Evolutionary conservation across 164 flowering plant species (phyloP), one percentile per base, ranked within the genome.

Genomic region (Pachysandra terminalis): DNA sequence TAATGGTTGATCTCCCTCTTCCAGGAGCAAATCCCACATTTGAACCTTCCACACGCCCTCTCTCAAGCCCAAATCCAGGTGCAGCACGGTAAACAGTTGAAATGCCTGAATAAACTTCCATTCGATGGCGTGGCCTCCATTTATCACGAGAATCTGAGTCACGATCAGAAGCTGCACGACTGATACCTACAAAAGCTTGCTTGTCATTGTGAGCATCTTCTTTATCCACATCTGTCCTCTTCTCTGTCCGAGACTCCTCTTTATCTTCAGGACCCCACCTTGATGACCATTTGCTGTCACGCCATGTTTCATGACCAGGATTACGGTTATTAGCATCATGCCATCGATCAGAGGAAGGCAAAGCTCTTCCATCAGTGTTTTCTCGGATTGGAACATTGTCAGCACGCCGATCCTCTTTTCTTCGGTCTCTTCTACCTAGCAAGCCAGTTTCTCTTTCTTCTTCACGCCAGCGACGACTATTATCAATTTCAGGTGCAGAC

Each of bases 201-300:
- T 64, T 81, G 52, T 90, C 98, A 81, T 8, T 70, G 26, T 75
- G 88, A 69, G 74, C 37, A 54, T 90, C 95, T 61, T 91, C 97
- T 78, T 87, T 91, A 67, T 91, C 95, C 6, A 49, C 63, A 63
- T 87, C 90, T 0, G 68, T 51, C 75, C 72, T 87, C 78, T 82
- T 90, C 65, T 91, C 97, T 57, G 69, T 59, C 64, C 90, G 86
- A 49, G 86, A 93, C 82, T 83, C 90, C 58, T 94, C 98, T 79
- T 85, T 94, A 57, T 94, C 98, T 54, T 88, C 97, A 61, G 98
- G 97, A 68, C 97, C 97, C 98, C 98, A 94, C 74, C 95, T 88
- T 37, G 91, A 85, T 49, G 96, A 83, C 98, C 98, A 94, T 68
- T 91, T 94, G 79, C 76, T 81, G 63, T 94, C 98, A 27, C 93